A percentile compares a stretch with the other conserved stretches of the same genome.
These are phyloP conservation scores for Silene noctiflora DNA, from an alignment of 179 eudicot species.

Conservation along the genomic window DNA sequence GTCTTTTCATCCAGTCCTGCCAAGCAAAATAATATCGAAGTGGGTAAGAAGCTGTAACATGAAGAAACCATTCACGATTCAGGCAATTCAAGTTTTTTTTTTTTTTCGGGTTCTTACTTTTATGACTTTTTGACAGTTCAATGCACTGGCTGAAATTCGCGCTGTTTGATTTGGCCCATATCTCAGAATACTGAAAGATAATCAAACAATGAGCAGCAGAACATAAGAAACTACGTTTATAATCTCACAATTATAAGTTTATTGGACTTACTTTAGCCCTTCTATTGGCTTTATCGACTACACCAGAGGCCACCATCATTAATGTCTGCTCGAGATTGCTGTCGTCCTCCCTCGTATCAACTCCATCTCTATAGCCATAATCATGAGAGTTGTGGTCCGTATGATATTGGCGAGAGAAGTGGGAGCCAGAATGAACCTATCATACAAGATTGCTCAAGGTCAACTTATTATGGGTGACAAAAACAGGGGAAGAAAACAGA, in stretches of 20 bases:
- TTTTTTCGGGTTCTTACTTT: slow-evolving; percentile 43
- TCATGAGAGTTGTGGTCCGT: slow-evolving; percentile 40
- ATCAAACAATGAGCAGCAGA: slow-evolving; percentile 23
- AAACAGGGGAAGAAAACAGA: background rate
- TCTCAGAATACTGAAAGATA: slow-evolving; percentile 55
- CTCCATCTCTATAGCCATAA: slow-evolving; percentile 38
- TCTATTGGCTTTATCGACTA: slow-evolving; percentile 36
- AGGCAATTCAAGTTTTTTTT: background rate
- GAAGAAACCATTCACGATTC: background rate
- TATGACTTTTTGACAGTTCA: slow-evolving; percentile 62
- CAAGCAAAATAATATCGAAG: slow-evolving; percentile 19
- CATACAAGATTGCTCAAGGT: slow-evolving; percentile 12
- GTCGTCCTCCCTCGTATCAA: slow-evolving; percentile 30
- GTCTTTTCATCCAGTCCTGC: slow-evolving; percentile 69
- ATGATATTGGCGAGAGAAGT: slow-evolving; percentile 26
- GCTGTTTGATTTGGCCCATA: slow-evolving; percentile 78
- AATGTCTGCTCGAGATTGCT: slow-evolving; percentile 50
- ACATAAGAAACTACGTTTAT: background rate
- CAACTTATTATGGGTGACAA: background rate
- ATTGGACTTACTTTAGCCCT: slow-evolving; percentile 50
- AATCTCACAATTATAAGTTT: slow-evolving; percentile 1
- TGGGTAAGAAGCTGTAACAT: slow-evolving; percentile 12
- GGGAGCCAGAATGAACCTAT: slow-evolving; percentile 53
- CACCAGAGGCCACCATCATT: slow-evolving; percentile 59
- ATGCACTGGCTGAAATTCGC: slow-evolving; percentile 83